Evolutionary conservation across 805 yeast genomes (phyloP).

Genomic region (Millerago galiae): DNA sequence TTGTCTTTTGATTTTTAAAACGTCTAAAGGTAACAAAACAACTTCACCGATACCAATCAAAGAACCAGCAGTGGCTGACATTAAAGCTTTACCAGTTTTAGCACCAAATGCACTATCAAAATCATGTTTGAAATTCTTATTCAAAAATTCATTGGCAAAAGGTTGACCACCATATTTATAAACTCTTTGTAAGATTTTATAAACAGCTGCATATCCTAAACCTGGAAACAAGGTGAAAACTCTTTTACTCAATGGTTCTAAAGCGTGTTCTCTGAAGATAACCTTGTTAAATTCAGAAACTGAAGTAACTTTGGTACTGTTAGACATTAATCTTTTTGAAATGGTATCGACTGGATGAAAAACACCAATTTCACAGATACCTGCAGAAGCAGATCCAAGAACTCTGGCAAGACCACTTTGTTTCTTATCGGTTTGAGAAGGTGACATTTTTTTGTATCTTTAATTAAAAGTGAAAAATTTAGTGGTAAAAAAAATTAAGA

Average conservation of each 20-base stretch:
- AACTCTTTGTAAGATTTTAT: slow-evolving; percentile 93
- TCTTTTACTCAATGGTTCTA: slow-evolving; percentile 63
- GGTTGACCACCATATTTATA: slow-evolving; percentile 99
- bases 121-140: slow-evolving; percentile 59
- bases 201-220: slow-evolving; percentile 95
- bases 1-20: slow-evolving; percentile 95
- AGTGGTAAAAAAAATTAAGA: neutral
- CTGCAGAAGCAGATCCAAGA: slow-evolving; percentile 96
- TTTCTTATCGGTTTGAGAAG: slow-evolving; percentile 57
- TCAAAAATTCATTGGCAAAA: slow-evolving; percentile 88
- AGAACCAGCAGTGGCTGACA: slow-evolving; percentile 97
- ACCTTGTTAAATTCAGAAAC: slow-evolving; percentile 71
- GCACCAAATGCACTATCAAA: slow-evolving; percentile 80
- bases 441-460: slow-evolving; percentile 15
- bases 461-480: neutral
- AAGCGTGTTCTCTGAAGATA: slow-evolving; percentile 77
- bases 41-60: slow-evolving; percentile 97
- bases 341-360: slow-evolving; percentile 99
- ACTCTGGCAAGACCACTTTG: slow-evolving; percentile 88
- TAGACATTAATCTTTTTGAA: slow-evolving; percentile 90
- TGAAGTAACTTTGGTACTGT: slow-evolving; percentile 61
- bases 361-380: slow-evolving; percentile 91
- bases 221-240: slow-evolving; percentile 91
- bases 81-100: slow-evolving; percentile 94
- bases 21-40: slow-evolving; percentile 91